Conservation (phyloP, 345 rosid species). For the Pugionium dolabratum region DNA sequence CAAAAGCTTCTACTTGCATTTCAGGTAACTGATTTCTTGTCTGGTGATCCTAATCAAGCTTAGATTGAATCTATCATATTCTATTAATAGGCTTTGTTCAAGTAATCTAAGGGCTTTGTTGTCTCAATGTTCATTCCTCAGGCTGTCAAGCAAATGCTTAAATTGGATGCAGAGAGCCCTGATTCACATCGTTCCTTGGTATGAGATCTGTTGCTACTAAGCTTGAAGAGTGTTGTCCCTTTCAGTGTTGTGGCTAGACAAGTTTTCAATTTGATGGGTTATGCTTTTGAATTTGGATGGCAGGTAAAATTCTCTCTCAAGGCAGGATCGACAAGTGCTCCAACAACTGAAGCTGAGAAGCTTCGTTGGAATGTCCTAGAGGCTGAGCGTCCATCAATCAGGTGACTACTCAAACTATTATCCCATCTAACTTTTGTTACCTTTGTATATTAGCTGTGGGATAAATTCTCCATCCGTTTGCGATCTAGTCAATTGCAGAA, state of each 20-base stretch:
- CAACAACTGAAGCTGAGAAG: slow-evolving; percentile 70
- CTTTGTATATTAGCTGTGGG: slow-evolving; percentile 1
- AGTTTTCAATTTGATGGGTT: slow-evolving; percentile 13
- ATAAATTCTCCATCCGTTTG: slow-evolving; percentile 23
- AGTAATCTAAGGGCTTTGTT: slow-evolving; percentile 3
- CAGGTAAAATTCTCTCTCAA: slow-evolving; percentile 88
- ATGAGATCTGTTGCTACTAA: slow-evolving; percentile 29
- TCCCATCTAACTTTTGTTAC: slow-evolving; percentile 5
- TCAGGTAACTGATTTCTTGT: slow-evolving; percentile 56
- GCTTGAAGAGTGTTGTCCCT: neutral
- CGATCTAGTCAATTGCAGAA: slow-evolving; percentile 73
- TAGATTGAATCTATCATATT: slow-evolving; percentile 7
- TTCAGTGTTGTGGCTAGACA: neutral
- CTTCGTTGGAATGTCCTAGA: slow-evolving; percentile 87
- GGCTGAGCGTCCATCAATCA: slow-evolving; percentile 83
- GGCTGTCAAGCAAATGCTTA: slow-evolving; percentile 89
- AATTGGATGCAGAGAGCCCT: slow-evolving; percentile 83
- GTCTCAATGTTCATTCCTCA: slow-evolving; percentile 33
- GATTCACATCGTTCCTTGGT: slow-evolving; percentile 93
- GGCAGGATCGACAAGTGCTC: slow-evolving; percentile 60
- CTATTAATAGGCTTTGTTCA: neutral
- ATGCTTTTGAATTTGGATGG: slow-evolving; percentile 24
- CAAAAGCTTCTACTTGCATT: slow-evolving; percentile 85
- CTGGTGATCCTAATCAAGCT: slow-evolving; percentile 9
- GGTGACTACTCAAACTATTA: slow-evolving; percentile 48